Evolutionary conservation across 2,329 filamentous ascomycete species (phyloP).

Genomic region (Dryadomyces sulphureus): DNA sequence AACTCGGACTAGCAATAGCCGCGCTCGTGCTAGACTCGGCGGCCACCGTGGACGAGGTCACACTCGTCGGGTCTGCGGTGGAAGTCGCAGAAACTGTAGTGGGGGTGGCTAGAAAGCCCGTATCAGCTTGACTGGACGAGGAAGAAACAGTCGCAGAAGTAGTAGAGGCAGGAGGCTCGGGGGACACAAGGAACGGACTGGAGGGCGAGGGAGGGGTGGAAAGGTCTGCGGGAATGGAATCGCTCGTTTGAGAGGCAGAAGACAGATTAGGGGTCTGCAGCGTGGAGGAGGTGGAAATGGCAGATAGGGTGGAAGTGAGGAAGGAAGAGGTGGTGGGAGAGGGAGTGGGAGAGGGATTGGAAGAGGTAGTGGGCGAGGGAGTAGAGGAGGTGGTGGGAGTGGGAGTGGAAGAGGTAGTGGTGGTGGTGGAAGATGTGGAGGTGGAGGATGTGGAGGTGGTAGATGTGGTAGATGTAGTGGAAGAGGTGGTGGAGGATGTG

Average conservation of each 20-base stretch:
- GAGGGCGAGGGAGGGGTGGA: no score
- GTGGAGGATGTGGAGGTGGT: neutral
- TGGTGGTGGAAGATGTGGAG: neutral
- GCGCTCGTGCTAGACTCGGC: neutral
- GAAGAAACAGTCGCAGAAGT: neutral
- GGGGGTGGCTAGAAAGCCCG: constrained; percentile 16
- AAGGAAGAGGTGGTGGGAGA: neutral
- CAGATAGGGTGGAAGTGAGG: neutral
- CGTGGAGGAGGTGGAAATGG: no score
- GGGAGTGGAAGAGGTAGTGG: neutral
- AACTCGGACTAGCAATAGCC: neutral
- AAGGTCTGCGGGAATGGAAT: no score
- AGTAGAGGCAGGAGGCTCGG: no score
- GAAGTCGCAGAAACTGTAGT: constrained; percentile 9
- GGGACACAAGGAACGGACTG: no score
- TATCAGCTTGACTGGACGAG: constrained; percentile 22
- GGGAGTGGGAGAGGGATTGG: neutral
- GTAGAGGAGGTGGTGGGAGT: neutral
- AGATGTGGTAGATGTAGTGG: neutral
- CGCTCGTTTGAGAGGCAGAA: no score
- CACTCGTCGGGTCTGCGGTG: neutral
- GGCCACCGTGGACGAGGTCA: neutral
- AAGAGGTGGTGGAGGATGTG: neutral
- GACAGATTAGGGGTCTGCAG: no score
- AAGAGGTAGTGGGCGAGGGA: neutral